These are phyloP conservation scores for Zygosaccharomyces siamensis DNA, from an alignment of 805 yeast species.

Conservation along the genomic window DNA sequence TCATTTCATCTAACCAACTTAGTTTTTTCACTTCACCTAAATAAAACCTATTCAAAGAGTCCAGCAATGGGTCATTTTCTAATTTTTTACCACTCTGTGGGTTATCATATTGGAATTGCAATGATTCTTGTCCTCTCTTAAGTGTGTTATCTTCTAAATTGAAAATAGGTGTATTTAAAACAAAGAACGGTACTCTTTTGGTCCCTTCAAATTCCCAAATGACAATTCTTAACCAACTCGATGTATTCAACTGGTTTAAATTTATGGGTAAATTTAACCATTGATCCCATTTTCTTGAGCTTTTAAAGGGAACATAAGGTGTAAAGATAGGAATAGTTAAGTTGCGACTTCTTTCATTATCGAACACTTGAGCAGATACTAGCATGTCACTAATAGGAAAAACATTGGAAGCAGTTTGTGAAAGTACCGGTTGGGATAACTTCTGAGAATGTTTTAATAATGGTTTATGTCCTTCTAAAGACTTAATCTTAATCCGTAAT, in stretches of 20 bases:
- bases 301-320: constrained; percentile 44
- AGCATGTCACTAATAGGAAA: constrained; percentile 35
- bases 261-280: constrained; percentile 70
- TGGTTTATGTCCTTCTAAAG: constrained; percentile 43
- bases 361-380: constrained; percentile 43
- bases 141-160: constrained; percentile 51
- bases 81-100: constrained; percentile 29
- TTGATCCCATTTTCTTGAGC: constrained; percentile 56
- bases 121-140: constrained; percentile 65
- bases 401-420: constrained; percentile 40
- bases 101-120: constrained; percentile 38
- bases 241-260: constrained; percentile 64
- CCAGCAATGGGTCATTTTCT: constrained; percentile 40
- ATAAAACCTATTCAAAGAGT: constrained; percentile 55
- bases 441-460: constrained; percentile 43
- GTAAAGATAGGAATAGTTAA: constrained; percentile 48
- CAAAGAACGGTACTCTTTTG: constrained; percentile 50
- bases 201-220: constrained; percentile 67
- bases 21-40: constrained; percentile 56
- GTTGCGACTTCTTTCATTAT: constrained; percentile 41
- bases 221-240: constrained; percentile 54
- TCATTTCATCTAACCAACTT: constrained; percentile 72
- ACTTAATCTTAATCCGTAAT: constrained; percentile 44
- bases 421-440: constrained; percentile 44
- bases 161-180: constrained; percentile 56